Base-by-base conservation (phyloP, 768 basidiomycete genomes). In the Roridomyces roridus region DNA sequence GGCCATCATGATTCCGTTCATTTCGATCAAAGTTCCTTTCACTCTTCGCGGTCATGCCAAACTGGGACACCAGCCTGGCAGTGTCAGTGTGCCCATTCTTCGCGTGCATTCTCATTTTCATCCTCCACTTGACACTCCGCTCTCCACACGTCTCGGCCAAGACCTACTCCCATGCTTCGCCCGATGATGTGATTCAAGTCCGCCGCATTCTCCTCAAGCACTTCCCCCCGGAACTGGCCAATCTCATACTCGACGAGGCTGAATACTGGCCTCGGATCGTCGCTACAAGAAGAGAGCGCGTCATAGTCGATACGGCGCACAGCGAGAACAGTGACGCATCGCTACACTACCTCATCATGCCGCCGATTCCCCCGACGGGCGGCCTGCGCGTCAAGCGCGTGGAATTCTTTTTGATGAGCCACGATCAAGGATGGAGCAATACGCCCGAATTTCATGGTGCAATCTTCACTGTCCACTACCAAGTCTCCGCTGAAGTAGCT, bases 221-320 rank as follows among this genome's bases (percentile, higher is more conserved):
- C 31, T 37, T 72, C 18, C 72, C 72, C 10, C 24, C 60, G 10
- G 72, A 74, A 47, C 62, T 74, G 14, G 65, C 63, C 28, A 65
- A 71, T 14, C 26, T 53, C 44, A 69, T 74, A 17, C 54, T 74
- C 12, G 63, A 69, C 25, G 39, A 47, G 3, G 72, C 68, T 1
- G 46, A 62, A 50, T 74, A 71, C 53, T 73, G 70, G 70, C 67
- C 70, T 2, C 57, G 56, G 23, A 24, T 72, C 5, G 31, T 49
- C 20, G 46, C 36, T 10, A 20, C 48, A 20, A 45, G 26, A 8
- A 29, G 26, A 2, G 10, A 15, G 31, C 18, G 24, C 28, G 17
- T 59, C 9, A 18, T 24, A 14, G 67, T 65, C 14, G 6, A 12
- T 3, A 65, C 69, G 2, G 29, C 53, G 3, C 1, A 12, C 9